Base-by-base conservation (phyloP, 345 rosid genomes). In the Arabis alpina region DNA sequence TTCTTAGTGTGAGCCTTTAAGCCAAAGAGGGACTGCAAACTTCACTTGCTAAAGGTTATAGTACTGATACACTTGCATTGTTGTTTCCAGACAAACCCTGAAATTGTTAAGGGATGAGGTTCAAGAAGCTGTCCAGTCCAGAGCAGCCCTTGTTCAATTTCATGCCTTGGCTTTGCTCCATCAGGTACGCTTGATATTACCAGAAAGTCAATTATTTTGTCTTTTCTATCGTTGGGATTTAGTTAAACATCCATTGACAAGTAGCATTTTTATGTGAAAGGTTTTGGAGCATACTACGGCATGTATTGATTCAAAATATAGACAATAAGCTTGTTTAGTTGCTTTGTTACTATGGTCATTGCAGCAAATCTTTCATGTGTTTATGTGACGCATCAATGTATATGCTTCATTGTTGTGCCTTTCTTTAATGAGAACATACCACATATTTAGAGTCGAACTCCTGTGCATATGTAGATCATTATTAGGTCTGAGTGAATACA, bases 71-170 rank as follows among this genome's bases (percentile, higher is more conserved):
- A 25, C 32, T 41, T 25, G 36, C 32, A 45, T 37, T 43, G 34
- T 49, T 70, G 59, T 71, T 79, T 50, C 49, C 80, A 90, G 96
- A 81, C 91, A 56, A 90, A 81, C 77, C 96, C 96, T 1, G 93
- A 90, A 79, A 88, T 93, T 69, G 97, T 91, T 55, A 94, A 89
- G 77, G 83, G 97, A 73, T 91, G 99, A 94, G 82, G 93, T 94
- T 70, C 95, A 91, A 79, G 95, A 93, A 83, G 99, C 95, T 83
- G 86, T 93, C 74, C 96, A 91, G 28, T 93, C 99, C 41, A 89
- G 93, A 80, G 88, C 96, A 67, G 95, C 97, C 73, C 93, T 94
- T 77, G 97, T 91, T 61, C 99, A 94, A 80, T 94, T 91, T 68
- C 99, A 94, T 85, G 97, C 99, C 16, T 74, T 94, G 42, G 96